Evolutionary conservation across 345 rosid species (phyloP).

Genomic region (Cardamine resedifolia): DNA sequence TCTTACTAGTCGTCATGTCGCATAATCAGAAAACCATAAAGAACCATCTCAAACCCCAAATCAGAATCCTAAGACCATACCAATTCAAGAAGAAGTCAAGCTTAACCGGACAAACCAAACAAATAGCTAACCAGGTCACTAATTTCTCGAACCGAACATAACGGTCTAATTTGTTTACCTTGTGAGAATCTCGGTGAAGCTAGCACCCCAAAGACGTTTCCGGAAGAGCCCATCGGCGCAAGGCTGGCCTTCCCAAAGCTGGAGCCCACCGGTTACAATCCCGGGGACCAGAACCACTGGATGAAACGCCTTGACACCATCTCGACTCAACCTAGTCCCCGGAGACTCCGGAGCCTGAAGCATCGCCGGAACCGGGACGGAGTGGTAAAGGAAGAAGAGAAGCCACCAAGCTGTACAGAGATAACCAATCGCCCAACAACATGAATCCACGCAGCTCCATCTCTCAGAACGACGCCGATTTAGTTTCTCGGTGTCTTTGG

Average conservation of each 20-base stretch:
- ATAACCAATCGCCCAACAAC: conserved; percentile 67
- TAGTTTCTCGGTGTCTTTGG: conserved; percentile 11
- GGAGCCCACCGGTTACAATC: conserved; percentile 67
- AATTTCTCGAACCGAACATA: neutral
- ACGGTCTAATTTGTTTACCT: conserved; percentile 43
- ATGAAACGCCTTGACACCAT: conserved; percentile 59
- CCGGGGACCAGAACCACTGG: conserved; percentile 86
- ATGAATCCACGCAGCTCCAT: conserved; percentile 56
- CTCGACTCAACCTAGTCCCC: conserved; percentile 50
- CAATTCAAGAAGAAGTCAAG: neutral
- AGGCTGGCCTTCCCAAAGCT: conserved; percentile 80
- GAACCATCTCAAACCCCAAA: neutral
- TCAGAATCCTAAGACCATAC: neutral
- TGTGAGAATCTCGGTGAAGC: conserved; percentile 58
- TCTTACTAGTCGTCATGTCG: neutral
- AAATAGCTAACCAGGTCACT: neutral
- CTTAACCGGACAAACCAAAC: neutral
- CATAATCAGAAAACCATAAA: neutral
- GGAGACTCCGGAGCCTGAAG: conserved; percentile 57
- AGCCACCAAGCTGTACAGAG: conserved; percentile 68
- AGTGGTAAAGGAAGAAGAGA: conserved; percentile 51
- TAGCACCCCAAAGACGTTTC: conserved; percentile 76
- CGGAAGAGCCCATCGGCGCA: conserved; percentile 72
- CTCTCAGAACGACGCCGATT: conserved; percentile 33
- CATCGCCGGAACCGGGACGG: conserved; percentile 51